Percentiles rank a stretch among this genome's conserved stretches.
Conservation (phyloP, 345 rosid genomes). For the Populus ilicifolia region DNA sequence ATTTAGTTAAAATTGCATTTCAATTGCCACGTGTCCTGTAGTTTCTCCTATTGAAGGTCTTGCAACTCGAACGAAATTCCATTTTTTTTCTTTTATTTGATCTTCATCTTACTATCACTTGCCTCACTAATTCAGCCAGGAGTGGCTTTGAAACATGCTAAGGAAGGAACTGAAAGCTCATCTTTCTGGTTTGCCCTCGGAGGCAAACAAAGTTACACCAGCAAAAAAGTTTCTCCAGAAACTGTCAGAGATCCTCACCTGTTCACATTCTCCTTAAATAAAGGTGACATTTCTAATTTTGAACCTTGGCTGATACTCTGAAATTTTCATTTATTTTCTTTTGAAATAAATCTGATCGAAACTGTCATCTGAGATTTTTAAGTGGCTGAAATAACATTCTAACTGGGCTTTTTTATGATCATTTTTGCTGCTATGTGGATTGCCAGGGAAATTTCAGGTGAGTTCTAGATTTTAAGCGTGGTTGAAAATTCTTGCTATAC, state of each 20-base stretch:
- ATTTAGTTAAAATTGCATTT: not conserved
- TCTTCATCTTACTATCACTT: conserved; percentile 20
- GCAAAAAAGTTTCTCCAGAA: conserved; percentile 63
- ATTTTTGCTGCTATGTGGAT: conserved; percentile 22
- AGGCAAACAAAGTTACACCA: conserved; percentile 86
- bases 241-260: conserved; percentile 80
- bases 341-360: not conserved
- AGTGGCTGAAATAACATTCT: conserved; percentile 28
- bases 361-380: conserved; percentile 2
- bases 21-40: not conserved
- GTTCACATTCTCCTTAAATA: conserved; percentile 61
- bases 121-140: conserved; percentile 66
- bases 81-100: conserved; percentile 12
- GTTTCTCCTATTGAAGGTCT: not conserved
- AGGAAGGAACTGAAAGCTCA: conserved; percentile 97
- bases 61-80: not conserved
- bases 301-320: conserved; percentile 1
- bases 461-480: conserved; percentile 29
- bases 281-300: conserved; percentile 44
- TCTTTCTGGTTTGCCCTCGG: conserved; percentile 97
- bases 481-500: conserved; percentile 10
- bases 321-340: conserved; percentile 1
- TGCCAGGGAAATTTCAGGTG: conserved; percentile 91
- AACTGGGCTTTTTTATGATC: conserved; percentile 33
- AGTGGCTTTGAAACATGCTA: conserved; percentile 72